These are phyloP conservation scores for Globisporangium alternatum DNA, from an alignment of 352 stramenopile genomes.

Conservation along the genomic window DNA sequence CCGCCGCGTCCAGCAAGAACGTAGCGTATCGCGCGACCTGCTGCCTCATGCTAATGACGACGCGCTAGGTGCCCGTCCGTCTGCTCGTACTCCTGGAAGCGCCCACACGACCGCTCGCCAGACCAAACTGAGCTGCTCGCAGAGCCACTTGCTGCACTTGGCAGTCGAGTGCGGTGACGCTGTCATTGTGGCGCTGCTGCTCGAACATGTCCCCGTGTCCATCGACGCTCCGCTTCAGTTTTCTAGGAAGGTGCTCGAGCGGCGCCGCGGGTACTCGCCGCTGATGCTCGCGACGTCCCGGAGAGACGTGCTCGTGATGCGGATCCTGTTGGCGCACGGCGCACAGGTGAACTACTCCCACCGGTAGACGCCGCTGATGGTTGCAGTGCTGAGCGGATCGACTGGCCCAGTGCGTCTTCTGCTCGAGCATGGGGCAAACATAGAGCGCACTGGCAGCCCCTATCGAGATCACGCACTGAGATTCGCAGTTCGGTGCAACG, in stretches of 20 bases:
- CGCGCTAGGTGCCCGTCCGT: background rate
- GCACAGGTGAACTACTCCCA: background rate
- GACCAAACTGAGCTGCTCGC: background rate
- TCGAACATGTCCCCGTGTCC: background rate
- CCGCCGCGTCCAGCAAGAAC: too few relatives aligned
- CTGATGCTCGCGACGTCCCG: background rate
- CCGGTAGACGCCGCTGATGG: background rate
- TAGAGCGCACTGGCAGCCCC: background rate
- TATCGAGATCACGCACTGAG: background rate
- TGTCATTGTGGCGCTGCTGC: background rate
- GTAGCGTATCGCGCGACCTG: too few relatives aligned
- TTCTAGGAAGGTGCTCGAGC: background rate
- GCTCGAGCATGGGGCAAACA: conserved; percentile 4
- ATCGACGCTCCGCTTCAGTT: background rate
- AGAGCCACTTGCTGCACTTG: background rate
- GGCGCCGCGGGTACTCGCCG: background rate
- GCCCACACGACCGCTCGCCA: background rate
- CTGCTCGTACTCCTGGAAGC: background rate
- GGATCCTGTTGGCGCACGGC: background rate
- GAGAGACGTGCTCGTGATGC: background rate
- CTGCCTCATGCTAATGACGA: too few relatives aligned
- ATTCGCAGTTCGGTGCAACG: background rate
- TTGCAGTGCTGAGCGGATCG: background rate
- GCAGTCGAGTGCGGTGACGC: conserved; percentile 3
- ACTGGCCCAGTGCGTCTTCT: background rate